Conservation (phyloP, 2,329 filamentous ascomycete genomes). For the Nemania abortiva region DNA sequence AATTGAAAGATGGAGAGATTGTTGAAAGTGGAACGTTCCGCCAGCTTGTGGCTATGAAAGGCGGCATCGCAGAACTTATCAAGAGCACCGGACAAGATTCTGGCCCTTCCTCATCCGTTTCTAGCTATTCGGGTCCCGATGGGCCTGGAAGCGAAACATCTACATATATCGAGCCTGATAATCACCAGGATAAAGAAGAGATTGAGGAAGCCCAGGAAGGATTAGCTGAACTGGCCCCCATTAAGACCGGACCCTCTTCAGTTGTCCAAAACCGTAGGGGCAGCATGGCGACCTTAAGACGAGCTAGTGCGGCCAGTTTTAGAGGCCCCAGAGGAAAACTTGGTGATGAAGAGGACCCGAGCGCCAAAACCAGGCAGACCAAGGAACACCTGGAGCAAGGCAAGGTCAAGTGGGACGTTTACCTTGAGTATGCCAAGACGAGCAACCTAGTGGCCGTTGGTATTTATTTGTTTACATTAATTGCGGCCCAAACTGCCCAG, state of each 20-base stretch:
- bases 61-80: conserved; percentile 86
- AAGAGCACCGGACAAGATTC: conserved; percentile 76
- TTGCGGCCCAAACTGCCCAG: conserved; percentile 84
- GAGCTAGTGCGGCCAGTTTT: conserved; percentile 93
- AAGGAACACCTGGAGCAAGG: conserved; percentile 94
- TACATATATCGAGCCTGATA: conserved; percentile 66
- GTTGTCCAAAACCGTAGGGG: conserved; percentile 69
- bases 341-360: conserved; percentile 82
- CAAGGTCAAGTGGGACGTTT: conserved; percentile 98
- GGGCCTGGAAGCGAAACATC: conserved; percentile 67
- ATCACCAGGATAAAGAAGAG: conserved; percentile 70
- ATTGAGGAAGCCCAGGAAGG: conserved; percentile 84
- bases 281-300: conserved; percentile 84
- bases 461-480: conserved; percentile 81
- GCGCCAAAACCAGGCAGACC: conserved; percentile 81
- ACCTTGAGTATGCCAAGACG: conserved; percentile 92
- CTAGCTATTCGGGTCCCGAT: conserved; percentile 56
- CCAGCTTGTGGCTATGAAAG: conserved; percentile 93
- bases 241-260: conserved; percentile 66
- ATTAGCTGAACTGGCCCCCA: conserved; percentile 80
- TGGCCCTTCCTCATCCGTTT: conserved; percentile 52
- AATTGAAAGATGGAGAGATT: conserved; percentile 85
- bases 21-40: conserved; percentile 90
- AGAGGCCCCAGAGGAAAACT: conserved; percentile 86
- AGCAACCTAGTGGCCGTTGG: conserved; percentile 88